Evolutionary conservation across 1,284 basidiomycete genomes (phyloP), one percentile per base, ranked within the genome.

Genomic region (Rhodotorula sp.): DNA sequence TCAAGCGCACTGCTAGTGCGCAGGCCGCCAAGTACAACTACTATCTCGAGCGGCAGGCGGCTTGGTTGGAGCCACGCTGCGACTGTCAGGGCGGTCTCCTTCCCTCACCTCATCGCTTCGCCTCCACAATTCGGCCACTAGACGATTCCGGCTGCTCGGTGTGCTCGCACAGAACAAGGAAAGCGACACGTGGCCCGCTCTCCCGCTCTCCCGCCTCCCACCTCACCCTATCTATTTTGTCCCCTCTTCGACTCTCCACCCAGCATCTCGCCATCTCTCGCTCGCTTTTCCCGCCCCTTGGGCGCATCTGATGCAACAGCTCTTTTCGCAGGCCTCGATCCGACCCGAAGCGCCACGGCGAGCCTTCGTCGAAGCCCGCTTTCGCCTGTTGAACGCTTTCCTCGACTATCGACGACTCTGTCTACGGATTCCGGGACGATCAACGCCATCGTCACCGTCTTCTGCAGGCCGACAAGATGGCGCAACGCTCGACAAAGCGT

Each of bases 291-390:
- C 34, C 34, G 34, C 34, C 34, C 10, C 34, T 44, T 18, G 40
- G 15, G 5, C 40, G 40, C 11, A 13, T 40, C 40, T 44, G 40
- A 44, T 44, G 40, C 40, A 44, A 13, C 40, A 44, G 5, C 13
- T 6, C 7, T 26, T 2, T 4, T 15, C 37, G 15, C 46, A 59
- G 57, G 31, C 22, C 28, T 20, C 22, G 2, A 22, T 58, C 20
- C 40, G 40, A 11, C 24, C 54, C 18, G 50, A 62, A 24, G 54
- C 60, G 2, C 65, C 65, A 7, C 62, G 65, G 65, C 20, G 34
- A 28, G 26, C 44, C 24, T 67, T 62, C 50, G 26, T 67, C 30
- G 28, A 58, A 13, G 48, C 26, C 2, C 59, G 65, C 9, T 58
- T 58, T 16, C 26, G 30, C 1, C 30, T 57, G 2, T 60, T 67